Base-by-base conservation (phyloP, 1,284 basidiomycete genomes). In the Rhodotorula sp. region DNA sequence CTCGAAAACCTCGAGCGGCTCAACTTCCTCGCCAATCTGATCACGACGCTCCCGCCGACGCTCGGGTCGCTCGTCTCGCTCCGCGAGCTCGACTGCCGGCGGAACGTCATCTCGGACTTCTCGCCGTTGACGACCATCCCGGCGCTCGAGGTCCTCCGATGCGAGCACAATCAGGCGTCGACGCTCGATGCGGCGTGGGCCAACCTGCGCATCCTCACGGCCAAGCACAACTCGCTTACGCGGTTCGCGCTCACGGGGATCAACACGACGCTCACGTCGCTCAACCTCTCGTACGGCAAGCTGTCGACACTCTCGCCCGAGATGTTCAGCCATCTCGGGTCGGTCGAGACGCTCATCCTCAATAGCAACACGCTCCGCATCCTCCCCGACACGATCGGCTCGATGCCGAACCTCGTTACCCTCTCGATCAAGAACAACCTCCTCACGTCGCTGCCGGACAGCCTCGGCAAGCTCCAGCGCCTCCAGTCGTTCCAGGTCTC, bases 391-490 rank as follows among this genome's bases (percentile, higher is more conserved):
- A 87, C 89, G 21, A 83, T 98, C 10, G 90, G 90, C 58, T 86
- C 88, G 27, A 87, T 98, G 37, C 84, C 83, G 29, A 86, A 86
- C 66, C 88, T 99, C 37, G 85, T 88, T 76, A 84, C 84, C 2
- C 86, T 99, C 6, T 91, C 90, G 8, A 94, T 92, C 79, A 92
- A 91, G 59, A 93, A 97, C 81, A 99, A 98, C 82, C 87, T 90
- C 78, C 86, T 99, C 15, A 88, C 88, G 59, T 83, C 86, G 27
- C 84, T 99, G 0, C 97, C 97, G 0, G 82, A 85, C 25, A 88
- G 87, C 53, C 89, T 99, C 63, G 93, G 94, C 37, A 84, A 85
- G 27, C 84, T 99, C 66, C 87, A 88, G 81, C 88, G 87, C 64
- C 86, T 99, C n/a, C 86, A 89, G 75, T 84, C 83, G 7, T 85